phyloP scores from a whole-genome alignment of 225 moss, liverwort and hornwort genomes.

The Marchantia paleacea region DNA sequence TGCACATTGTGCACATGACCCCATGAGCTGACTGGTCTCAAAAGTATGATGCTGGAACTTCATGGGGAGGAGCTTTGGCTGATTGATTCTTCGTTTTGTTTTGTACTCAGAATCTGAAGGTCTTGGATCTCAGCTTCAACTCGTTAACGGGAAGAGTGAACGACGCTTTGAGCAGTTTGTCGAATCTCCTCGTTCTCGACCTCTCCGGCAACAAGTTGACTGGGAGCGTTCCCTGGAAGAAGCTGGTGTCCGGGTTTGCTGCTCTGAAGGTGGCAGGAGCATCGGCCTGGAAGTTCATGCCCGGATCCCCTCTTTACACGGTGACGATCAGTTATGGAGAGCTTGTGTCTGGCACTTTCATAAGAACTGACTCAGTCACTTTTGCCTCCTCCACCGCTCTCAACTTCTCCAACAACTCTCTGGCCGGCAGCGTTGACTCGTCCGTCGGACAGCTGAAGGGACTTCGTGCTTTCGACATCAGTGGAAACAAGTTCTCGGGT shows the following conservation, averaged over 20 bases:
- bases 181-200: slow-evolving; percentile 14
- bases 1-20: too few relatives aligned
- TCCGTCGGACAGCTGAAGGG: slow-evolving; percentile 27
- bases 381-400: slow-evolving; percentile 22
- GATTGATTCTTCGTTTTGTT: background rate
- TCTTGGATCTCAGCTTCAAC: slow-evolving; percentile 33
- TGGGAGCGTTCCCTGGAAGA: slow-evolving; percentile 12
- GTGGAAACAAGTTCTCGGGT: slow-evolving; percentile 28
- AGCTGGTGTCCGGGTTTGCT: slow-evolving; percentile 22
- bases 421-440: slow-evolving; percentile 26
- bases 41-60: background rate
- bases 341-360: background rate
- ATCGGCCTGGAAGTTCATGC: slow-evolving; percentile 1
- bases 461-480: slow-evolving; percentile 21
- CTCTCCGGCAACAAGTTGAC: slow-evolving; percentile 27
- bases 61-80: background rate
- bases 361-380: background rate
- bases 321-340: background rate
- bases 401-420: slow-evolving; percentile 19
- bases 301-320: background rate
- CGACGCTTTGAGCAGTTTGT: slow-evolving; percentile 9
- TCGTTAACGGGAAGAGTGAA: slow-evolving; percentile 8
- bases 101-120: slow-evolving; percentile 15
- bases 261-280: slow-evolving; percentile 8
- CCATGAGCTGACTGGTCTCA: too few relatives aligned